These are phyloP conservation scores for Yamadazyma paraphyllophila DNA, from an alignment of 805 yeast species.

Conservation along the genomic window DNA sequence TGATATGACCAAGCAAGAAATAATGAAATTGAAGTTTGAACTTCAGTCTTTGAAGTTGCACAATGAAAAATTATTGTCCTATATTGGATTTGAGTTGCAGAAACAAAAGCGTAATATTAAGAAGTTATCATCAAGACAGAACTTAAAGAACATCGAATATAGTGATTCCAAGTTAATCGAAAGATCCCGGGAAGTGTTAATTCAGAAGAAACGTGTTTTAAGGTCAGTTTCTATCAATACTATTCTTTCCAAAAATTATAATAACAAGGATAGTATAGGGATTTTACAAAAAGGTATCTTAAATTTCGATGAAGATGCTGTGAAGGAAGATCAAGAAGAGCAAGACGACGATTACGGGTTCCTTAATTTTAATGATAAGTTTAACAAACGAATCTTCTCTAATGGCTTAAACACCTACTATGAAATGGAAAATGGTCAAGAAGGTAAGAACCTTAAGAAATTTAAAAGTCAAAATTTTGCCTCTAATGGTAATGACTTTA, in stretches of 20 bases:
- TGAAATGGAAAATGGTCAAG: slow-evolving; percentile 15
- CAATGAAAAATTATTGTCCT: slow-evolving; percentile 55
- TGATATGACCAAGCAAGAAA: slow-evolving; percentile 27
- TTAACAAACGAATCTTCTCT: slow-evolving; percentile 25
- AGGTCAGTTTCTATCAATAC: slow-evolving; percentile 37
- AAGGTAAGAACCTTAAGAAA: slow-evolving; percentile 27
- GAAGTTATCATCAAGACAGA: slow-evolving; percentile 37
- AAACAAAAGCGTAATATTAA: slow-evolving; percentile 44
- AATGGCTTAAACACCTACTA: slow-evolving; percentile 27
- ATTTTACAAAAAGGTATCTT: slow-evolving; percentile 17
- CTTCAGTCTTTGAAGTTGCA: slow-evolving; percentile 52
- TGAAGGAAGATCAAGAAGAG: slow-evolving; percentile 3
- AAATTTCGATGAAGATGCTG: slow-evolving; percentile 16
- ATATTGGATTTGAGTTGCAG: slow-evolving; percentile 56
- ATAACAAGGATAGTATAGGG: slow-evolving; percentile 9
- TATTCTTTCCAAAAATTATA: slow-evolving; percentile 20
- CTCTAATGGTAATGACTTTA: not conserved
- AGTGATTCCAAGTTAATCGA: slow-evolving; percentile 54
- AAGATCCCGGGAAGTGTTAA: slow-evolving; percentile 45
- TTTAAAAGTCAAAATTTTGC: slow-evolving; percentile 33
- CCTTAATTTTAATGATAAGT: slow-evolving; percentile 25
- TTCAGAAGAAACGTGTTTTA: slow-evolving; percentile 42
- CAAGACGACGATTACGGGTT: slow-evolving; percentile 33
- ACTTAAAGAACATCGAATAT: slow-evolving; percentile 38
- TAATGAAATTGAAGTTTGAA: slow-evolving; percentile 51